These are phyloP conservation scores for Triadica sebifera DNA, from an alignment of 345 rosid species.

Conservation along the genomic window DNA sequence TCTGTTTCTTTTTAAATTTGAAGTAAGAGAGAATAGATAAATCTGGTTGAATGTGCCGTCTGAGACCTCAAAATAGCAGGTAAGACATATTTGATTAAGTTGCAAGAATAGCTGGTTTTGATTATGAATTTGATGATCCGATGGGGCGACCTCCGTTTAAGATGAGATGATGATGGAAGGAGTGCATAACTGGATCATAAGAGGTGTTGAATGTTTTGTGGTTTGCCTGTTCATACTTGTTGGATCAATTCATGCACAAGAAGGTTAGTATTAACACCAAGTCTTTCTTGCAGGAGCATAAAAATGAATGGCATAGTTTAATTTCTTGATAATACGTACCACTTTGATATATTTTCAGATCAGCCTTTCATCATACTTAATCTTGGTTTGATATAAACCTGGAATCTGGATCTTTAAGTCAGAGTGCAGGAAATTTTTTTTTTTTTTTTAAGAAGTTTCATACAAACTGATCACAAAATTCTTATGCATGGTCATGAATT, in stretches of 20 bases:
- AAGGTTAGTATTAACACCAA: constrained; percentile 35
- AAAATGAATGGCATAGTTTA: not conserved
- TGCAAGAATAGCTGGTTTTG: constrained; percentile 9
- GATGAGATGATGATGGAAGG: constrained; percentile 51
- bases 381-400: not conserved
- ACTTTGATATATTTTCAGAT: not conserved
- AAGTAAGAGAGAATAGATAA: not conserved
- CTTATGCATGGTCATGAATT: not conserved
- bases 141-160: constrained; percentile 35
- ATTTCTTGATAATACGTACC: not conserved
- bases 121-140: constrained; percentile 27
- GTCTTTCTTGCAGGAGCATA: too few relatives aligned
- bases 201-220: constrained; percentile 17
- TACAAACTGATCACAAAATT: not conserved
- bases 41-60: too few relatives aligned
- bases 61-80: not conserved
- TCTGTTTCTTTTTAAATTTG: not conserved
- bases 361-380: not conserved
- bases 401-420: not conserved
- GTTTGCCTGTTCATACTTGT: constrained; percentile 35
- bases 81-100: not conserved
- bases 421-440: not conserved
- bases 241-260: constrained; percentile 37
- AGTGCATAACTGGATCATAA: constrained; percentile 24
- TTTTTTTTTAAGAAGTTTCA: not conserved